Evolutionary conservation across 768 basidiomycete species (phyloP).

Genomic region (Gloeophyllum trabeum): DNA sequence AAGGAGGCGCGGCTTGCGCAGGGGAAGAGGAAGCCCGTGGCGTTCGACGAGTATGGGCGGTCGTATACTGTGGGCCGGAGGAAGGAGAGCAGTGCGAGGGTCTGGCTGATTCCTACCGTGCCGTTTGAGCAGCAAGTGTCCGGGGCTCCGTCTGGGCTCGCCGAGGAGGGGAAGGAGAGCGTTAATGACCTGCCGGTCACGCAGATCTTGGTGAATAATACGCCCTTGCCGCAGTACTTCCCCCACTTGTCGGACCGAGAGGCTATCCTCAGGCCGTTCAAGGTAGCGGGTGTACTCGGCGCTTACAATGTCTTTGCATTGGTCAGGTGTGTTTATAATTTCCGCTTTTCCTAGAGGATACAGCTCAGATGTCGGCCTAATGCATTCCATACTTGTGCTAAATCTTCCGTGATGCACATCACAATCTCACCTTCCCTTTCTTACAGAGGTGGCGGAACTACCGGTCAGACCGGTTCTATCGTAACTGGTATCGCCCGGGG

Average conservation of each 20-base stretch:
- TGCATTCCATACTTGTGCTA: too few relatives aligned
- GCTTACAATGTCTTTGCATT: slow-evolving; percentile 62
- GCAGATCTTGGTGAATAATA: slow-evolving; percentile 77
- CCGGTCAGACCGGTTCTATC: slow-evolving; percentile 86
- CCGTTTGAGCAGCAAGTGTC: slow-evolving; percentile 5
- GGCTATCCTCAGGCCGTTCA: slow-evolving; percentile 71
- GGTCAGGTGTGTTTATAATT: slow-evolving; percentile 16
- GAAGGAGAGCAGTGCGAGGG: slow-evolving; percentile 84
- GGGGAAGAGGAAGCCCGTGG: slow-evolving; percentile 41
- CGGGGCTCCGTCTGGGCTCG: neutral
- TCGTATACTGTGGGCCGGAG: slow-evolving; percentile 80
- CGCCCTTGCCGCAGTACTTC: slow-evolving; percentile 75
- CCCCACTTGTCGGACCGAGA: slow-evolving; percentile 66
- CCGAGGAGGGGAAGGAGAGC: neutral
- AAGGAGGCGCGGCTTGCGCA: slow-evolving; percentile 40
- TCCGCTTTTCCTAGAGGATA: neutral
- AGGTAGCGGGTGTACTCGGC: slow-evolving; percentile 72
- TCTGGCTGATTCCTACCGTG: slow-evolving; percentile 80
- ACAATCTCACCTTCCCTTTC: slow-evolving; percentile 36
- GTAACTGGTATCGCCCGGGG: slow-evolving; percentile 65
- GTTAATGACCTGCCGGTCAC: slow-evolving; percentile 31
- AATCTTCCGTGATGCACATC: neutral
- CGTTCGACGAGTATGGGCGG: slow-evolving; percentile 68
- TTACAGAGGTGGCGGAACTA: slow-evolving; percentile 85
- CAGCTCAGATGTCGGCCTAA: too few relatives aligned